Evolutionary conservation across 495 filamentous ascomycete species (phyloP).

Genomic region (Penicillium mononematosum): DNA sequence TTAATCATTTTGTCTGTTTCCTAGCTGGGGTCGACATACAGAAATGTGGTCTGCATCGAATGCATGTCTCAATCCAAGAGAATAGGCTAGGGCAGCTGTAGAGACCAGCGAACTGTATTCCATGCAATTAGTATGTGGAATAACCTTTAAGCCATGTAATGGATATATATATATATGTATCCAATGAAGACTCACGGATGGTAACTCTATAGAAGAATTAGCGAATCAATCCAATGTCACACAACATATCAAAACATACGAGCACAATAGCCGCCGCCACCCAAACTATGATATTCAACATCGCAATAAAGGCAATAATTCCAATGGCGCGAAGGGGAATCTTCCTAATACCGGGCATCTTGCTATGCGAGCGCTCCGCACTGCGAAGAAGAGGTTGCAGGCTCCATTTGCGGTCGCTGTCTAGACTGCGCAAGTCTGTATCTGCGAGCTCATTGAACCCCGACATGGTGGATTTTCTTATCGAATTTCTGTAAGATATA

Average conservation of each 20-base stretch:
- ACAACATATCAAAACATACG: slow-evolving; percentile 31
- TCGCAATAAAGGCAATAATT: slow-evolving; percentile 63
- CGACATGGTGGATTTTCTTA: slow-evolving; percentile 2
- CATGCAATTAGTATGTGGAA: neutral
- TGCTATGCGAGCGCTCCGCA: slow-evolving; percentile 44
- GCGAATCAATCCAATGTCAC: slow-evolving; percentile 3
- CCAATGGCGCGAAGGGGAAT: slow-evolving; percentile 64
- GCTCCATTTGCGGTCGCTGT: slow-evolving; percentile 35
- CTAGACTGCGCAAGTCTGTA: slow-evolving; percentile 12
- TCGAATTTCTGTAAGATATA: neutral
- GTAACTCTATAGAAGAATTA: slow-evolving; percentile 29
- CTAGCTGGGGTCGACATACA: slow-evolving; percentile 29
- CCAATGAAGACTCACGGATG: slow-evolving; percentile 32
- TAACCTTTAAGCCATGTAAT: too few species aligned
- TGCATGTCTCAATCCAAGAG: slow-evolving; percentile 87
- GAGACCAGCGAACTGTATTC: slow-evolving; percentile 55
- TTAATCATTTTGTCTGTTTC: slow-evolving; percentile 9
- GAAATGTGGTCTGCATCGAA: slow-evolving; percentile 96
- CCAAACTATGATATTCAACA: slow-evolving; percentile 73
- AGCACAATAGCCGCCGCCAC: slow-evolving; percentile 67
- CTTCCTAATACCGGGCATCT: slow-evolving; percentile 49
- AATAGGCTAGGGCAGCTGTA: slow-evolving; percentile 81
- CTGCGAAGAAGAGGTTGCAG: slow-evolving; percentile 33
- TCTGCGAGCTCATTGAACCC: neutral
- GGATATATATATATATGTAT: too few species aligned